Evolutionary conservation across 371 early-diverging fungal species (phyloP).

Genomic region (Nematocida sp.): DNA sequence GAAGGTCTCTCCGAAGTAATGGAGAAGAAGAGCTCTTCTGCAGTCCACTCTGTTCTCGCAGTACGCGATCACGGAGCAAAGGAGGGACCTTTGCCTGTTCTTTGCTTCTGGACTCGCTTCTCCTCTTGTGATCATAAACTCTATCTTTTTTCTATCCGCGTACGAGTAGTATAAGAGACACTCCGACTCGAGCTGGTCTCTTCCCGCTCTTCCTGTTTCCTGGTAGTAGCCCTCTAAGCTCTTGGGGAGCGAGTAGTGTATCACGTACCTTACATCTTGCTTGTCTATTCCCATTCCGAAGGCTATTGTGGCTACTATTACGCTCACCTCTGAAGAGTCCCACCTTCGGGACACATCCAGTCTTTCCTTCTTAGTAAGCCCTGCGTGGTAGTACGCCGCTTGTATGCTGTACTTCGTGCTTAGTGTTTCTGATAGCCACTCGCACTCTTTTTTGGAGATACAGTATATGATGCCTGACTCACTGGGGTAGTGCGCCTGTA

Average conservation of each 20-base stretch:
- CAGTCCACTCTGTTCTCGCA: constrained; percentile 89
- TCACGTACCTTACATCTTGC: constrained; percentile 91
- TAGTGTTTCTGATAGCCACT: constrained; percentile 74
- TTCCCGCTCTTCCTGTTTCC: constrained; percentile 94
- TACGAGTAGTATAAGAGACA: constrained; percentile 83
- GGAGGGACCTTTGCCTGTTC: constrained; percentile 70
- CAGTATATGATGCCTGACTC: constrained; percentile 96
- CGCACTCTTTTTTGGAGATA: constrained; percentile 76
- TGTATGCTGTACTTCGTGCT: constrained; percentile 66
- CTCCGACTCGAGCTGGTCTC: constrained; percentile 79
- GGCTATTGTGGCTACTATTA: constrained; percentile 95
- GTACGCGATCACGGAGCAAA: constrained; percentile 79
- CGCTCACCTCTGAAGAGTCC: constrained; percentile 71
- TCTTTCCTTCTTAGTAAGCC: constrained; percentile 77
- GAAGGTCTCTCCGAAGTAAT: too few relatives aligned
- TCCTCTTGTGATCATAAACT: constrained; percentile 77
- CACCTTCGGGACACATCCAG: constrained; percentile 77
- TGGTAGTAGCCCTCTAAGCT: constrained; percentile 97
- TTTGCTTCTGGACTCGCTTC: constrained; percentile 72
- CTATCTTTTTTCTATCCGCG: constrained; percentile 73
- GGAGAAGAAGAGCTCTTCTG: too few relatives aligned
- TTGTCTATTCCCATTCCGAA: constrained; percentile 94
- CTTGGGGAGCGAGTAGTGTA: constrained; percentile 87
- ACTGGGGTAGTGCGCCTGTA: constrained; percentile 70
- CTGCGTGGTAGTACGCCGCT: constrained; percentile 84